Evolutionary conservation across 148 eudicot species (phyloP).

Genomic region (Rhododendron griersonianum): DNA sequence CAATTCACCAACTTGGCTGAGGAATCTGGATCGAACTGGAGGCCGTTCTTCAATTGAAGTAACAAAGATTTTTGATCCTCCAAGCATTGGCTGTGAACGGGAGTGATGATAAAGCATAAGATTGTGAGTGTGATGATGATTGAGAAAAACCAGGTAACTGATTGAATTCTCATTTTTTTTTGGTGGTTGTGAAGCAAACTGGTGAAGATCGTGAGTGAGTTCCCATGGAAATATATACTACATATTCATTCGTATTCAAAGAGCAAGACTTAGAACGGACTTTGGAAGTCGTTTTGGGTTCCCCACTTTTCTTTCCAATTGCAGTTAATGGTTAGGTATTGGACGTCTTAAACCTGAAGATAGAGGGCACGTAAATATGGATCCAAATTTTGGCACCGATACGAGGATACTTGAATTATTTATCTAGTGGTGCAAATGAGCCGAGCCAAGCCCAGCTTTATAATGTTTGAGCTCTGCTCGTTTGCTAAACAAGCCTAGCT

Average conservation of each 20-base stretch:
- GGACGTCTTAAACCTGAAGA: too few species aligned
- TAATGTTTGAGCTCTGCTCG: too few species aligned
- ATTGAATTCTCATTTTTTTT: conserved; percentile 7
- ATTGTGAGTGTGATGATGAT: conserved; percentile 3
- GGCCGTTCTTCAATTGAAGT: conserved; percentile 23
- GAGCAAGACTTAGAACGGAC: not conserved
- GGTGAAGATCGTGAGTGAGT: too few species aligned
- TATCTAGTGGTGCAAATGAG: too few species aligned
- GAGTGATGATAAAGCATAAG: conserved; percentile 2
- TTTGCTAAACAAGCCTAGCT: too few species aligned
- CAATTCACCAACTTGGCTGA: conserved; percentile 21
- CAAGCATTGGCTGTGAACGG: conserved; percentile 8
- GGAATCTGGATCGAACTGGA: not conserved
- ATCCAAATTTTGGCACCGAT: too few species aligned
- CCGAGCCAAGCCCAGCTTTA: too few species aligned
- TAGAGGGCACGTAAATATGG: too few species aligned
- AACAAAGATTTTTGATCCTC: conserved; percentile 24
- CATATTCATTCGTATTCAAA: too few species aligned
- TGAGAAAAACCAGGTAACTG: conserved; percentile 9
- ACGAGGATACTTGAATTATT: too few species aligned
- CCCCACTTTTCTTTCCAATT: too few species aligned
- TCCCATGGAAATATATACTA: not conserved
- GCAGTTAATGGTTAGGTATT: too few species aligned
- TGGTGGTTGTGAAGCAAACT: not conserved
- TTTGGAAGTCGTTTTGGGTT: not conserved